Conservation (phyloP, 257 asterid genomes). For the Rubia yunnanensis region DNA sequence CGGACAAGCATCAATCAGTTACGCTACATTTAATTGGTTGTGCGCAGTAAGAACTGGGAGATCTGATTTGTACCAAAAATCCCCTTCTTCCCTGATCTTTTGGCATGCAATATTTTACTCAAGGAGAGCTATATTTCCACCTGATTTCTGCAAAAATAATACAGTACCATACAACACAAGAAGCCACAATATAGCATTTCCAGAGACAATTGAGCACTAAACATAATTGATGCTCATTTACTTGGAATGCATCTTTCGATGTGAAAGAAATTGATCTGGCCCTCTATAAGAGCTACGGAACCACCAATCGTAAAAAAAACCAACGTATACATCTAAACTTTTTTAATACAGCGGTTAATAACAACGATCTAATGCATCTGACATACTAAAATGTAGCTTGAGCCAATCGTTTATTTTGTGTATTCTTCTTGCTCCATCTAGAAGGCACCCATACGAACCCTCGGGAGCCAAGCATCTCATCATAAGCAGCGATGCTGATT, state of each 20-base stretch:
- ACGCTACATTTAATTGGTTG: too few relatives aligned
- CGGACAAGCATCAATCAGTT: too few relatives aligned
- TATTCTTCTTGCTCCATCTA: not conserved
- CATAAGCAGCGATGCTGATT: constrained; percentile 62
- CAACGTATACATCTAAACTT: too few relatives aligned
- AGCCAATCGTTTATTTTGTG: too few relatives aligned
- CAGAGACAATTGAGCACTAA: not conserved
- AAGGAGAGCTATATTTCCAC: not conserved
- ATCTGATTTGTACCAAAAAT: too few relatives aligned
- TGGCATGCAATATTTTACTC: too few relatives aligned
- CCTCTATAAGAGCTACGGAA: not conserved
- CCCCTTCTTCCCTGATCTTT: too few relatives aligned
- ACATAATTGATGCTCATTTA: not conserved
- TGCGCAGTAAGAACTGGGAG: too few relatives aligned
- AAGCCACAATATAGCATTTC: not conserved
- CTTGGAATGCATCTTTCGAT: not conserved
- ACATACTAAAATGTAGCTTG: not conserved
- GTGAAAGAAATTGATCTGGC: too few relatives aligned
- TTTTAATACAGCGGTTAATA: not conserved
- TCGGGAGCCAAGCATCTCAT: constrained; percentile 18
- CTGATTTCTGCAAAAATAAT: not conserved
- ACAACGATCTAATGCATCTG: not conserved
- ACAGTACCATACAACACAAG: not conserved
- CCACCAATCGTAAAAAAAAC: too few relatives aligned
- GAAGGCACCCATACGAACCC: not conserved